Conservation (phyloP, 2,329 filamentous ascomycete species). For the Sclerotiophoma versabilis region DNA sequence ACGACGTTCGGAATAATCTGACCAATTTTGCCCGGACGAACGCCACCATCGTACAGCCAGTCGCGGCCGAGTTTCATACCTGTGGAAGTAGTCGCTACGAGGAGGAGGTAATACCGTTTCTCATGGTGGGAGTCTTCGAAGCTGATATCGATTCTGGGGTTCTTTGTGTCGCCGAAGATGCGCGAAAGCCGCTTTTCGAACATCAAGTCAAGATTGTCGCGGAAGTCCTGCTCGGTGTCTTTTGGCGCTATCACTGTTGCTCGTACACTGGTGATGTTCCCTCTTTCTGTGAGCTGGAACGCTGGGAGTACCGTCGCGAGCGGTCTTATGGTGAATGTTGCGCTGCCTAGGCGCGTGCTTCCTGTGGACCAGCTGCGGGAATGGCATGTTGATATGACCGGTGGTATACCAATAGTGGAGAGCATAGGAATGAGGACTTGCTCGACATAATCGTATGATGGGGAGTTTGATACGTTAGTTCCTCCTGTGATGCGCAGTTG, state of each 20-base stretch:
- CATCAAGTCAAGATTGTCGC: constrained; percentile 34
- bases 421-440: constrained; percentile 65
- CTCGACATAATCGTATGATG: constrained; percentile 63
- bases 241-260: constrained; percentile 51
- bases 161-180: constrained; percentile 26
- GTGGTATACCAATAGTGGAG: constrained; percentile 58
- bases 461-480: constrained; percentile 64
- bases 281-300: constrained; percentile 46
- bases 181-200: constrained; percentile 24
- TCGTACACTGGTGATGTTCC: constrained; percentile 35
- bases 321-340: constrained; percentile 58
- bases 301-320: constrained; percentile 43
- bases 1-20: constrained; percentile 48
- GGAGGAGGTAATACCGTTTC: constrained; percentile 60
- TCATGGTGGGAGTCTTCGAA: constrained; percentile 55
- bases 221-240: constrained; percentile 38
- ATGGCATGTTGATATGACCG: constrained; percentile 52
- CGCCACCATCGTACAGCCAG: constrained; percentile 53
- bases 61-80: constrained; percentile 61
- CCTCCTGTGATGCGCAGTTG: constrained; percentile 61
- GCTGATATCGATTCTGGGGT: constrained; percentile 22
- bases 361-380: constrained; percentile 64
- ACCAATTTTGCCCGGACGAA: constrained; percentile 31
- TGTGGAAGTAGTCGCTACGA: constrained; percentile 60
- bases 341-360: constrained; percentile 54